Conservation (phyloP, 208 protist species). For the Crithidia fasciculata region DNA sequence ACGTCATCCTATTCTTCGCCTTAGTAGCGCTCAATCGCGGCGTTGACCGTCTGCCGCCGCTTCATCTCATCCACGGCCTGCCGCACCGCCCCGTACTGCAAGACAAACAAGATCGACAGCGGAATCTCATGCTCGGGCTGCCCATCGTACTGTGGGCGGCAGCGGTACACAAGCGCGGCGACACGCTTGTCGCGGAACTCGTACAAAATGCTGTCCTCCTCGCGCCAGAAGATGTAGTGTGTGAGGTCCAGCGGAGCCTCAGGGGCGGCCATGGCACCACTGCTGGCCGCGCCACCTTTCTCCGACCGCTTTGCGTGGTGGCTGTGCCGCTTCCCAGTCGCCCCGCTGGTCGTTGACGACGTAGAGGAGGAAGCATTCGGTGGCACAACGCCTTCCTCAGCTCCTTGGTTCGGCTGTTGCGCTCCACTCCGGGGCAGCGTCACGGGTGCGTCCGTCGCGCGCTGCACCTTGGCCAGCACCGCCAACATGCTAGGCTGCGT, state of each 20-base stretch:
- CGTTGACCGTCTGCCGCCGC: constrained; percentile 49
- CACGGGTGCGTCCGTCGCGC: constrained; percentile 63
- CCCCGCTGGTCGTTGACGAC: no score
- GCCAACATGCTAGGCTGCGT: constrained; percentile 75
- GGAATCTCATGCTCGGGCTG: constrained; percentile 86
- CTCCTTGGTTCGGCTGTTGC: background rate
- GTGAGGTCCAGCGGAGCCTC: constrained; percentile 55
- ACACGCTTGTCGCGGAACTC: constrained; percentile 84
- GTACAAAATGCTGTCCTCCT: constrained; percentile 84
- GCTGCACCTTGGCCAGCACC: constrained; percentile 89
- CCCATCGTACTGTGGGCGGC: constrained; percentile 82
- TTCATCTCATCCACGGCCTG: constrained; percentile 82
- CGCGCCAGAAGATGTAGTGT: constrained; percentile 88
- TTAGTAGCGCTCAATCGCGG: constrained; percentile 64
- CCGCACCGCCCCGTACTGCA: constrained; percentile 61
- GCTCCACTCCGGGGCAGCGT: constrained; percentile 25
- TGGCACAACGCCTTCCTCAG: background rate
- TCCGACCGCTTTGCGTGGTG: constrained; percentile 6
- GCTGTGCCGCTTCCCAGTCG: constrained; percentile 10
- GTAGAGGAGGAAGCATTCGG: background rate
- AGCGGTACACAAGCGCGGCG: constrained; percentile 79
- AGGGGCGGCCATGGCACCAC: constrained; percentile 21
- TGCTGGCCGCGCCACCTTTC: constrained; percentile 7
- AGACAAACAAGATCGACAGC: constrained; percentile 78
- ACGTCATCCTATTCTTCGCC: background rate